A percentile compares a stretch with the other conserved stretches of the same genome.
These are phyloP conservation scores for Orbilia oligospora DNA, from an alignment of 2,329 filamentous ascomycete species.

Conservation along the genomic window DNA sequence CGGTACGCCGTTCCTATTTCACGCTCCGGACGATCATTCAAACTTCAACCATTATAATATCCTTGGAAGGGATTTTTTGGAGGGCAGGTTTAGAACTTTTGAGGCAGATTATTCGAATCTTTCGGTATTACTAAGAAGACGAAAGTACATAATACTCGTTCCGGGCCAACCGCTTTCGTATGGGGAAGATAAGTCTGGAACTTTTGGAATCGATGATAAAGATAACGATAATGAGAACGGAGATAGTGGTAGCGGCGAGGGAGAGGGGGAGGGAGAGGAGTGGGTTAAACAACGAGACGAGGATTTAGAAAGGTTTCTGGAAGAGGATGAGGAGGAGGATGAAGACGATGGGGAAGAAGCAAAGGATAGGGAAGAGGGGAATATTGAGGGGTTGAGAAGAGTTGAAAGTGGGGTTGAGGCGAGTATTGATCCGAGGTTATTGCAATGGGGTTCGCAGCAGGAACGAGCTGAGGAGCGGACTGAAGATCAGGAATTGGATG, in stretches of 20 bases:
- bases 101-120: conserved; percentile 31
- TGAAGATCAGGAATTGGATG: no score
- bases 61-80: conserved; percentile 50
- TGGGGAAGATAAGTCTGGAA: no score
- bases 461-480: background rate
- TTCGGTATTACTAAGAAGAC: conserved; percentile 13
- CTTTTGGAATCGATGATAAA: background rate
- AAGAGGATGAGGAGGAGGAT: conserved; percentile 35
- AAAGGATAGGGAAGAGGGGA: background rate
- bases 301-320: conserved; percentile 49
- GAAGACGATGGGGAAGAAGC: conserved; percentile 5
- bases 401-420: background rate
- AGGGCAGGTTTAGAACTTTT: conserved; percentile 30
- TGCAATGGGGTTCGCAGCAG: background rate
- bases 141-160: background rate
- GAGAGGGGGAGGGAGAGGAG: conserved; percentile 14
- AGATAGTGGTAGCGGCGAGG: background rate
- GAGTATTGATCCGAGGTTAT: conserved; percentile 49
- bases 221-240: background rate
- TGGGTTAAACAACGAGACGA: conserved; percentile 47
- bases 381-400: background rate
- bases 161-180: background rate
- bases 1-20: conserved; percentile 34
- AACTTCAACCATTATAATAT: conserved; percentile 39
- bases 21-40: conserved; percentile 9